Evolutionary conservation across 2,329 filamentous ascomycete genomes (phyloP).

Genomic region (Thelonectria blattea): DNA sequence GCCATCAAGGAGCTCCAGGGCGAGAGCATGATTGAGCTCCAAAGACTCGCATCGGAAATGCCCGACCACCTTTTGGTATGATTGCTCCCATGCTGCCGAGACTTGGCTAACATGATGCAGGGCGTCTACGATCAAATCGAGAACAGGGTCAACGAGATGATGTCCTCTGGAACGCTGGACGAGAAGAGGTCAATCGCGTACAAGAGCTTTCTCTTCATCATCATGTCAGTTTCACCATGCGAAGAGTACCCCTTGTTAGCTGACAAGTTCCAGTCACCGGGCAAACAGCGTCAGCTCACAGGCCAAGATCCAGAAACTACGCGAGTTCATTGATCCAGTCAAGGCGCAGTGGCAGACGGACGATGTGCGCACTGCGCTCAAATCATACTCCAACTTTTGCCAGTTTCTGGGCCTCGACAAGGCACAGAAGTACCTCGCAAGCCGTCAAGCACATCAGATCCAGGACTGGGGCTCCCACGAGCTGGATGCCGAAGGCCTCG

Average conservation of each 20-base stretch:
- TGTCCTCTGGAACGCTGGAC: conserved; percentile 74
- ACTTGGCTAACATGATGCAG: conserved; percentile 45
- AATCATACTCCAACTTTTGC: conserved; percentile 80
- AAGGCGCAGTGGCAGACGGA: conserved; percentile 79
- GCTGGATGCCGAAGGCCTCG: conserved; percentile 79
- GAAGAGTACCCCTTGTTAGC: conserved; percentile 4
- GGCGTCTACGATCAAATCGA: conserved; percentile 89
- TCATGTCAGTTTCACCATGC: conserved; percentile 63
- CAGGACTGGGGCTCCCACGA: conserved; percentile 82
- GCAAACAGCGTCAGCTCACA: conserved; percentile 74
- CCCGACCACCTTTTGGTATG: conserved; percentile 83
- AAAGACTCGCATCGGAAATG: conserved; percentile 87
- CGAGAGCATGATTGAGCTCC: conserved; percentile 84
- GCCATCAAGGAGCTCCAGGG: conserved; percentile 88
- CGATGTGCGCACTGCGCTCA: conserved; percentile 70
- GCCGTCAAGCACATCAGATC: conserved; percentile 74
- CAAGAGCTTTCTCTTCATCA: conserved; percentile 90
- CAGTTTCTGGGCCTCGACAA: conserved; percentile 78
- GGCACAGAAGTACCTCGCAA: conserved; percentile 79
- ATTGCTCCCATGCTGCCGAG: background rate
- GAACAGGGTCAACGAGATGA: conserved; percentile 80
- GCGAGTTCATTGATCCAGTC: conserved; percentile 82
- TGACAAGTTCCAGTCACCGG: conserved; percentile 67
- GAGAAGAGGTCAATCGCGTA: conserved; percentile 86
- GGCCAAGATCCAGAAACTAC: conserved; percentile 74